A percentile compares a stretch with the other conserved stretches of the same genome.
phyloP scores from a whole-genome alignment of 2,329 filamentous ascomycete species.

The Sporothrix brunneoviolacea region DNA sequence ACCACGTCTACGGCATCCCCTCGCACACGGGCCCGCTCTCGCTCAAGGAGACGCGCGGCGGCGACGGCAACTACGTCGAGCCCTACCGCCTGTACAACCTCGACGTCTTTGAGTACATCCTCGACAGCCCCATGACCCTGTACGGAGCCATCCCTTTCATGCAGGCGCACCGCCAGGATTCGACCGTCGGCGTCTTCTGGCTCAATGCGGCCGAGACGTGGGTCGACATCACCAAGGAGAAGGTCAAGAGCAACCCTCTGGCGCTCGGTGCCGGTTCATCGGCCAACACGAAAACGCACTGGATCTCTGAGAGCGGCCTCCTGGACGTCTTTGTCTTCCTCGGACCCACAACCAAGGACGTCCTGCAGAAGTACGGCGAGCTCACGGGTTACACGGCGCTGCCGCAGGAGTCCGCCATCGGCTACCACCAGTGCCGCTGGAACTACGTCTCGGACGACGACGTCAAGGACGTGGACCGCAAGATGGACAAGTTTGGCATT shows the following conservation, averaged over 20 bases:
- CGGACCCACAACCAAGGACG: conserved; percentile 75
- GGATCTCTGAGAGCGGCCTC: conserved; percentile 88
- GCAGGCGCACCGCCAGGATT: conserved; percentile 92
- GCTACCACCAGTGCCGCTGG: conserved; percentile 97
- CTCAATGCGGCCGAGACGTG: conserved; percentile 95
- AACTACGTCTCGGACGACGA: conserved; percentile 98
- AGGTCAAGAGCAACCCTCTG: conserved; percentile 66
- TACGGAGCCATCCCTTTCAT: conserved; percentile 97
- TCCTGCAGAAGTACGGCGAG: conserved; percentile 77
- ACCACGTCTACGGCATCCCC: conserved; percentile 88
- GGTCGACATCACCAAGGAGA: conserved; percentile 86
- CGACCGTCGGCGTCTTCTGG: conserved; percentile 95
- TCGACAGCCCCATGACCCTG: conserved; percentile 96
- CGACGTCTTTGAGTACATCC: conserved; percentile 95
- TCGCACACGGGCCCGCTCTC: conserved; percentile 87
- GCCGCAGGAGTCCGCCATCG: conserved; percentile 86
- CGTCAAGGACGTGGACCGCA: conserved; percentile 90
- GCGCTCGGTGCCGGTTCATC: conserved; percentile 63
- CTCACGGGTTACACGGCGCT: conserved; percentile 87
- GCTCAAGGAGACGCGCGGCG: conserved; percentile 82
- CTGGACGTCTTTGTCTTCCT: conserved; percentile 93
- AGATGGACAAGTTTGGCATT: conserved; percentile 91
- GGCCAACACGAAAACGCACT: conserved; percentile 82
- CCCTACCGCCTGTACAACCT: conserved; percentile 94
- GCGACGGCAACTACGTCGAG: conserved; percentile 75